A percentile compares a stretch with the other conserved stretches of the same genome.
These are phyloP conservation scores for Groenewaldozyma tartarivorans DNA, from an alignment of 805 yeast genomes.

Conservation along the genomic window DNA sequence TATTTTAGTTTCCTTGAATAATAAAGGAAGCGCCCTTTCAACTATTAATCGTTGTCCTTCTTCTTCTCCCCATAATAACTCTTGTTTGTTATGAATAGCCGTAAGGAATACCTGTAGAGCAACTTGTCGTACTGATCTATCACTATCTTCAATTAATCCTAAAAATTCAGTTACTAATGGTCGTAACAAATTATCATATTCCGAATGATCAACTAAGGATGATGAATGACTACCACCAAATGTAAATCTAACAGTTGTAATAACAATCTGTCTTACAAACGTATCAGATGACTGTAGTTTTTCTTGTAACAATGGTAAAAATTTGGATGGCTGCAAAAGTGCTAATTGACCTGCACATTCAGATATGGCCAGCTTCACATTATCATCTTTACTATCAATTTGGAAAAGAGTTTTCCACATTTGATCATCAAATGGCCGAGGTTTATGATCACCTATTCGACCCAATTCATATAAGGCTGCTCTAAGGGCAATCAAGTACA, in stretches of 20 bases:
- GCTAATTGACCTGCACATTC: slow-evolving; percentile 20
- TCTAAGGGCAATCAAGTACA: background rate
- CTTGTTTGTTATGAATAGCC: slow-evolving; percentile 48
- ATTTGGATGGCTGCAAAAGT: slow-evolving; percentile 24
- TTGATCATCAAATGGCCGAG: too few species aligned
- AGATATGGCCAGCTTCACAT: slow-evolving; percentile 11
- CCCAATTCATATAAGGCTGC: background rate
- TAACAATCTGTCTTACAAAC: slow-evolving; percentile 19
- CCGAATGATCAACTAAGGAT: slow-evolving; percentile 5
- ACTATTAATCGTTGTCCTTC: slow-evolving; percentile 16
- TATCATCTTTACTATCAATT: background rate
- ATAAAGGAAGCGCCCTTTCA: slow-evolving; percentile 37
- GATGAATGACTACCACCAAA: slow-evolving; percentile 22
- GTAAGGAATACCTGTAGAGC: slow-evolving; percentile 50
- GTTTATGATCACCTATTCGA: too few species aligned
- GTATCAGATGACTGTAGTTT: slow-evolving; percentile 18
- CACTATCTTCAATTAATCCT: slow-evolving; percentile 27
- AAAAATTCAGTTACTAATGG: slow-evolving; percentile 23
- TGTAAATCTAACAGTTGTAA: slow-evolving; percentile 31
- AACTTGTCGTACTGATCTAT: slow-evolving; percentile 48
- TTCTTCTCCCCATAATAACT: slow-evolving; percentile 33
- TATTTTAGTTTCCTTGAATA: slow-evolving; percentile 46
- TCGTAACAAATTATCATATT: slow-evolving; percentile 16
- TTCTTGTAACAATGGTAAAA: slow-evolving; percentile 24
- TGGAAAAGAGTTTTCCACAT: background rate